A percentile compares a stretch with the other conserved stretches of the same genome.
phyloP scores from a whole-genome alignment of 2,329 filamentous ascomycete genomes.

The Sporothrix brasiliensis region DNA sequence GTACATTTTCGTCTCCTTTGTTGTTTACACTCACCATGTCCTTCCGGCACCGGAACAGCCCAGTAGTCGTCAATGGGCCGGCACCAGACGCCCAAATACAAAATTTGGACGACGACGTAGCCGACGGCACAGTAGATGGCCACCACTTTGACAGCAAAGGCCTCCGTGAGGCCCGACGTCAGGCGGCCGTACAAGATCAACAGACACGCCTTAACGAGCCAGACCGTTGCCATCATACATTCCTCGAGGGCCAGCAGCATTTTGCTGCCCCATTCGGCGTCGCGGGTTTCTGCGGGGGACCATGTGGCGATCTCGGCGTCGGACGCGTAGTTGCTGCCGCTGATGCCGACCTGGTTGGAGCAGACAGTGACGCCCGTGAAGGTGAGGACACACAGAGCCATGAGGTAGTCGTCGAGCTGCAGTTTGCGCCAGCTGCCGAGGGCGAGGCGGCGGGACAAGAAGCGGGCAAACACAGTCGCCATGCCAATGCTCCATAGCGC shows the following conservation, averaged over 20 bases:
- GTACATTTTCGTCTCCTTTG: no score
- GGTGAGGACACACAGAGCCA: constrained; percentile 53
- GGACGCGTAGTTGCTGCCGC: constrained; percentile 52
- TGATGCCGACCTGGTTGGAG: constrained; percentile 48
- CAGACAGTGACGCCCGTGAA: constrained; percentile 50
- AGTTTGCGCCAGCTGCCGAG: constrained; percentile 52
- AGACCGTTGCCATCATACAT: constrained; percentile 54
- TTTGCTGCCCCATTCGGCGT: constrained; percentile 56
- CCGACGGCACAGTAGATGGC: constrained; percentile 38
- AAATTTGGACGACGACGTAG: constrained; percentile 36
- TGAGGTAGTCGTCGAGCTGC: constrained; percentile 61
- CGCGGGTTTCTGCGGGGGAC: constrained; percentile 47
- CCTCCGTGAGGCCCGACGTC: constrained; percentile 44
- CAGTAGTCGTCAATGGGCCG: constrained; percentile 56
- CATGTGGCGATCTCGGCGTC: constrained; percentile 47
- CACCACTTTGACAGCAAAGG: constrained; percentile 46
- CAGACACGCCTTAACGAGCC: constrained; percentile 57
- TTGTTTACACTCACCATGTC: constrained; percentile 39
- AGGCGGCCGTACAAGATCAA: constrained; percentile 57
- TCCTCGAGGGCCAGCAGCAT: constrained; percentile 58
- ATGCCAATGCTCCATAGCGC: constrained; percentile 36
- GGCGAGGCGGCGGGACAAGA: constrained; percentile 42
- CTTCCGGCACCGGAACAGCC: constrained; percentile 48
- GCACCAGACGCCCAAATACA: constrained; percentile 52
- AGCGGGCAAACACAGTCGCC: constrained; percentile 32